phyloP scores from a whole-genome alignment of 768 basidiomycete genomes.

The Vishniacozyma victoriae region DNA sequence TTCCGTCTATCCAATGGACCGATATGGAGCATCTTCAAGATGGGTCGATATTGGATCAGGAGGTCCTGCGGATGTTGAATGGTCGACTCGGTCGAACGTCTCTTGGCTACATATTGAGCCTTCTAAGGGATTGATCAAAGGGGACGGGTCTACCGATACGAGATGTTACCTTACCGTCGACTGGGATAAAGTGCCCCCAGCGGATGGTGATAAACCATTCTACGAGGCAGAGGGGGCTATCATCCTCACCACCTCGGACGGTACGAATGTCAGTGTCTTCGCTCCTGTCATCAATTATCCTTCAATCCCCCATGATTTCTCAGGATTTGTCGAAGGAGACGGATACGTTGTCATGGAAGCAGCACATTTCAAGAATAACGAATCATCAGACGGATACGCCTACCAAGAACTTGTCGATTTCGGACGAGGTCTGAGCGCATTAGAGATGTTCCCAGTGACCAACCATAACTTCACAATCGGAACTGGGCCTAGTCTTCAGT shows the following conservation, averaged over 20 bases:
- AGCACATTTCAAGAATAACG: conserved; percentile 55
- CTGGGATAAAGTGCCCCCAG: conserved; percentile 51
- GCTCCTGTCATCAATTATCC: conserved; percentile 19
- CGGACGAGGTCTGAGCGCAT: conserved; percentile 58
- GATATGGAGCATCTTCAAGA: conserved; percentile 57
- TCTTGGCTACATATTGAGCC: conserved; percentile 56
- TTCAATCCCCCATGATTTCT: conserved; percentile 14
- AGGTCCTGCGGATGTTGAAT: conserved; percentile 58
- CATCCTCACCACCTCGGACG: conserved; percentile 17
- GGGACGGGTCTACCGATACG: conserved; percentile 49
- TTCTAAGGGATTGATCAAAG: conserved; percentile 53
- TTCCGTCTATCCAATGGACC: conserved; percentile 53
- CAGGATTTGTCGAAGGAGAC: conserved; percentile 60
- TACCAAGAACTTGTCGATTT: conserved; percentile 61
- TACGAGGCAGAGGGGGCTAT: conserved; percentile 4
- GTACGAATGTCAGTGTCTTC: conserved; percentile 25
- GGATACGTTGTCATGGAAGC: conserved; percentile 65
- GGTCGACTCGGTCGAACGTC: conserved; percentile 53
- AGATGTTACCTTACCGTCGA: conserved; percentile 58
- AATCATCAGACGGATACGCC: conserved; percentile 53
- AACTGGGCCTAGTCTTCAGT: conserved; percentile 60
- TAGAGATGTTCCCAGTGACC: conserved; percentile 58
- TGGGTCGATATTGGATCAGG: conserved; percentile 63
- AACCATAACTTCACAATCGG: conserved; percentile 59
- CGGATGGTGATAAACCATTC: conserved; percentile 5